Percentiles rank a stretch among this genome's conserved stretches.
Evolutionary conservation across 805 yeast species (phyloP).

Genomic region (Wickerhamomyces hampshirensis): DNA sequence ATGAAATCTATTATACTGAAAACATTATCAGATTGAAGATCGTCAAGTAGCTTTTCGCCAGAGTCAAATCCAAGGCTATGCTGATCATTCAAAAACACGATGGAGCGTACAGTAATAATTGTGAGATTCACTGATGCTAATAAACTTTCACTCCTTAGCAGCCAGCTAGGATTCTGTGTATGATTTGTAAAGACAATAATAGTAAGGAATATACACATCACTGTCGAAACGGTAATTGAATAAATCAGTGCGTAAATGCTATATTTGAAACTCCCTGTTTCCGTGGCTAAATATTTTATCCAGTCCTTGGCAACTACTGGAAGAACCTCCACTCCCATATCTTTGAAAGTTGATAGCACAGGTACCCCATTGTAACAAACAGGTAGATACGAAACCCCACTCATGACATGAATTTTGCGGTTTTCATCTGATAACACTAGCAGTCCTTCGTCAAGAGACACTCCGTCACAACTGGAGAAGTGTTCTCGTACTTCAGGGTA

Average conservation of each 20-base stretch:
- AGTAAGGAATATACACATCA: slow-evolving; percentile 58
- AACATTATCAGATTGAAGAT: slow-evolving; percentile 38
- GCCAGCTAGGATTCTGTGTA: slow-evolving; percentile 53
- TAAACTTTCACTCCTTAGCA: slow-evolving; percentile 45
- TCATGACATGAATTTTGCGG: slow-evolving; percentile 12
- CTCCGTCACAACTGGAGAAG: slow-evolving; percentile 29
- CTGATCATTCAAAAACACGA: slow-evolving; percentile 42
- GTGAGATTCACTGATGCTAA: slow-evolving; percentile 53
- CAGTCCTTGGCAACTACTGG: slow-evolving; percentile 47
- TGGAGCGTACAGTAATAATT: slow-evolving; percentile 42
- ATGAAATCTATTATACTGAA: slow-evolving; percentile 56
- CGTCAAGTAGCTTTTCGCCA: slow-evolving; percentile 40
- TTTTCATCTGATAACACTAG: slow-evolving; percentile 21
- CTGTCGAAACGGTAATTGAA: slow-evolving; percentile 59
- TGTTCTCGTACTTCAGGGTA: slow-evolving; percentile 20
- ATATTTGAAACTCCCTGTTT: slow-evolving; percentile 44
- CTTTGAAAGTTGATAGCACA: slow-evolving; percentile 29
- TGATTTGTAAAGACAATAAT: slow-evolving; percentile 61
- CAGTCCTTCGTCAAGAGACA: slow-evolving; percentile 29
- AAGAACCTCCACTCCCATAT: slow-evolving; percentile 26
- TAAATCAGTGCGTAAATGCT: slow-evolving; percentile 59
- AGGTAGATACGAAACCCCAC: slow-evolving; percentile 25
- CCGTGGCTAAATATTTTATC: slow-evolving; percentile 35
- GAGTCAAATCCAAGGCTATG: slow-evolving; percentile 34
- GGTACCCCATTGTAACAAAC: slow-evolving; percentile 31